Base-by-base conservation (phyloP, 192 early-diverging fungal species). In the Coemansia sp. region DNA sequence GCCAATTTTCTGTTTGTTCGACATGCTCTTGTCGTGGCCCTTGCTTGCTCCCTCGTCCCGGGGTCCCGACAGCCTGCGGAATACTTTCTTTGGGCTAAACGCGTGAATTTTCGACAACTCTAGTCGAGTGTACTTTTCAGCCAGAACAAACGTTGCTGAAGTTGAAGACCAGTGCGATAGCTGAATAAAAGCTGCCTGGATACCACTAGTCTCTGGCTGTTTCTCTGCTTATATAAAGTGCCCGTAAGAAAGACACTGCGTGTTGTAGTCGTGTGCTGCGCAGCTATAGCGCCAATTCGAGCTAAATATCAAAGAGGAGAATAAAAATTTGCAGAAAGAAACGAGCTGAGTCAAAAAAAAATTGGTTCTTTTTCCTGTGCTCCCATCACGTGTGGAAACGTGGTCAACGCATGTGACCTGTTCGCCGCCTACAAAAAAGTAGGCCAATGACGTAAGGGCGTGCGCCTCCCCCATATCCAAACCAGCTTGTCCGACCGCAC, bases 1-100 rank as follows among this genome's bases (percentile, higher is more conserved):
- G 2, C 97, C 97, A 69, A 93, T 91, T 62, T 72, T 79, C 39
- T 76, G 75, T 52, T 74, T 82, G 60, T 60, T 50, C 47, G 77
- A 69, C 77, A 80, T 80, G 62, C 31, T 60, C 58, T 31, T 64
- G 43, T 59, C 25, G 23, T 47, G 52, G 21, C 43, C 41, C 55
- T 66, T 76, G 57, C 41, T 52, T 4, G 50, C 54, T 14, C 65
- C 27, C 53, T 67, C 70, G 66, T 70, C 64, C 55, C 64, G 65
- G 25, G 67, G 54, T 61, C 55, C 37, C 3, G 79, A 76, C 66
- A 76, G 60, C 70, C 78, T 68, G 14, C 68, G 68, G 22, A 80
- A 39, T 2, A 72, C 78, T 52, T 80, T 74, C 57, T 66, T 75
- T 23, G 78, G 77, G 50, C 65, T 80, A 41, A 80, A 55, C 31